A percentile compares a stretch with the other conserved stretches of the same genome.
These are phyloP conservation scores for Solidago caesia DNA, from an alignment of 129 eudicot genomes.

Conservation along the genomic window DNA sequence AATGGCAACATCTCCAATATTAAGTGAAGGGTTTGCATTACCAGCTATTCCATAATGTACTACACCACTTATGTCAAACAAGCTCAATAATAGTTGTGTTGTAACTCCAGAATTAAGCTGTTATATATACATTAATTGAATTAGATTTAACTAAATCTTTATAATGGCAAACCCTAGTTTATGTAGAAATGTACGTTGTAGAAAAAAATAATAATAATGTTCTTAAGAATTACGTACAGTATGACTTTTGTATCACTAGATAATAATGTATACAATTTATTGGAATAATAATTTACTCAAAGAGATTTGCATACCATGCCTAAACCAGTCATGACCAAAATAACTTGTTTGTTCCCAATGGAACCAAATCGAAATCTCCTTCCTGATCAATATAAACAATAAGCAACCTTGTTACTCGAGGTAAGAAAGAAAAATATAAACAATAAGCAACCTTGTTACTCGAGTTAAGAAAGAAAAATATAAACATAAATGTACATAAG, in stretches of 20 bases:
- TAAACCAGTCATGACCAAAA: conserved; percentile 61
- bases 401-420: no score
- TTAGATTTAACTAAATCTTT: neutral
- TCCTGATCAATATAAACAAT: conserved; percentile 24
- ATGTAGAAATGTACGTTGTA: rapidly evolving
- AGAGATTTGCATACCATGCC: conserved; percentile 39
- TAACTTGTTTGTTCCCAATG: conserved; percentile 35
- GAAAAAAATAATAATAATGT: no score
- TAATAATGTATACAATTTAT: neutral
- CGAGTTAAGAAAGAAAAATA: no score
- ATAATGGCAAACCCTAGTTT: no score
- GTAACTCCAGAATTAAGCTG: conserved; percentile 61
- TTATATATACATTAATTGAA: neutral
- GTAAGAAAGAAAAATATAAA: no score
- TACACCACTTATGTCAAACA: conserved; percentile 47
- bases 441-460: no score
- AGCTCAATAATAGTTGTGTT: conserved; percentile 45
- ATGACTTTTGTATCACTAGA: no score
- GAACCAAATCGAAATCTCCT: conserved; percentile 57
- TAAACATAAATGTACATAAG: no score
- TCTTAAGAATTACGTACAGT: no score
- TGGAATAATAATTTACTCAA: neutral
- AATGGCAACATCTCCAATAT: conserved; percentile 61
- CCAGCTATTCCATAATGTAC: conserved; percentile 70
- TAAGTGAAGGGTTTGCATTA: conserved; percentile 51